Evolutionary conservation across 148 eudicot species (phyloP), one percentile per base, ranked within the genome.

Genomic region (Rhododendron henanense): DNA sequence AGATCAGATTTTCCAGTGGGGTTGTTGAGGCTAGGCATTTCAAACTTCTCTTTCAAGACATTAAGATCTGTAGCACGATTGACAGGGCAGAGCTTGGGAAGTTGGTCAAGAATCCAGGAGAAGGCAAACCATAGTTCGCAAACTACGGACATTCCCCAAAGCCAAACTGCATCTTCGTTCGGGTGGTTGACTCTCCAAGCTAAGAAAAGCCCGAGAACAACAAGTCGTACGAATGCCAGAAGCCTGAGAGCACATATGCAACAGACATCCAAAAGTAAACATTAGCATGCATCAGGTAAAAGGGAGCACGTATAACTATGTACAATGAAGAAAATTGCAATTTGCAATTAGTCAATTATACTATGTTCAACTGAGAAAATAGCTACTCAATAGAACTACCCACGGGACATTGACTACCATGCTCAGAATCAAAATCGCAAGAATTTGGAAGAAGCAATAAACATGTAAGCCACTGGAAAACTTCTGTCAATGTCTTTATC

Each of bases 71-170:
- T 96, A 19, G 98, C 94, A 86, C 99, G 99, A 81, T 96, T 94
- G 18, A 96, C 67, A n/a, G 99, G 99, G 88, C 92, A 92, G 82
- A 96, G 92, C 87, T 96, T 96, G 21, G 99, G 99, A 50, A 96
- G 78, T 82, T 94, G 98, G 88, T 96, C 99, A 77, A 96, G 96
- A 87, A 96, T 90, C 99, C 99, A 96, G 47, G 99, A 94, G 88
- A 96, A 94, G 45, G 98, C 95, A 89, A 96, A 96, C 99, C 99
- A 96, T 83, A 96, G 77, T 91, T 96, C 99, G 84, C 99, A 96
- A 79, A 96, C 96, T 69, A 96, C 92, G 18, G 99, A 96, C 98
- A 96, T 94, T 37, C 95, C 96, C 99, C 99, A 96, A 28, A 96
- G 88, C 99, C 99, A 96, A 83, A 94, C 81, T 79, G 99, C 99